A percentile compares a stretch with the other conserved stretches of the same genome.
Evolutionary conservation across 23 red algal species (phyloP).

Genomic region (Chondrus crispus): DNA sequence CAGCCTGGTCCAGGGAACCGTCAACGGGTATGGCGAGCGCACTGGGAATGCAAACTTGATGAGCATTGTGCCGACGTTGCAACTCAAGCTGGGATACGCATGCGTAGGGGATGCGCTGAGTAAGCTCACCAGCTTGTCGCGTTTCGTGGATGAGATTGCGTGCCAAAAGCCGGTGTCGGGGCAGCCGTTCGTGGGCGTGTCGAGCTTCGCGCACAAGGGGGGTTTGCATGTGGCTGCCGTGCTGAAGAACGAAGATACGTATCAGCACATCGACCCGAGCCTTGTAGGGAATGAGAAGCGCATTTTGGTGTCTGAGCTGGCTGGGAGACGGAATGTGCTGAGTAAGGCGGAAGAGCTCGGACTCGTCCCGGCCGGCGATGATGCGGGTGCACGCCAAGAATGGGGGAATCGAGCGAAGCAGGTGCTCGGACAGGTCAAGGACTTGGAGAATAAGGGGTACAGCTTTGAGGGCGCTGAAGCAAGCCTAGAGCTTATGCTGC

Average conservation of each 20-base stretch:
- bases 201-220: slow-evolving; percentile 99
- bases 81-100: slow-evolving; percentile 78
- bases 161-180: slow-evolving; percentile 68
- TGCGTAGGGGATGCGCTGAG: slow-evolving; percentile 45
- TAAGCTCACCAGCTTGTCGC: slow-evolving; percentile 73
- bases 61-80: slow-evolving; percentile 87
- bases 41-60: slow-evolving; percentile 98
- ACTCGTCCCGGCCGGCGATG: slow-evolving; percentile 36
- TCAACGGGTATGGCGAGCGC: slow-evolving; percentile 97
- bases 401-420: slow-evolving; percentile 41
- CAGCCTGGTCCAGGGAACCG: slow-evolving; percentile 81
- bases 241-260: slow-evolving; percentile 84
- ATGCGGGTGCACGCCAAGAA: not conserved
- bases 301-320: slow-evolving; percentile 89
- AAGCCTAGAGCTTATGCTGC: slow-evolving; percentile 82
- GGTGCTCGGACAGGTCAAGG: slow-evolving; percentile 84
- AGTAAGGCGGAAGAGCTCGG: slow-evolving; percentile 82
- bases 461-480: slow-evolving; percentile 99
- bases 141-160: slow-evolving; percentile 89
- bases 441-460: slow-evolving; percentile 90
- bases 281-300: slow-evolving; percentile 90
- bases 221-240: slow-evolving; percentile 97
- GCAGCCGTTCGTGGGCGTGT: slow-evolving; percentile 82
- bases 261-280: slow-evolving; percentile 90
- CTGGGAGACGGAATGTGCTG: slow-evolving; percentile 88